Conservation (phyloP, 2,329 filamentous ascomycete genomes). For the Triangularia verruculosa region DNA sequence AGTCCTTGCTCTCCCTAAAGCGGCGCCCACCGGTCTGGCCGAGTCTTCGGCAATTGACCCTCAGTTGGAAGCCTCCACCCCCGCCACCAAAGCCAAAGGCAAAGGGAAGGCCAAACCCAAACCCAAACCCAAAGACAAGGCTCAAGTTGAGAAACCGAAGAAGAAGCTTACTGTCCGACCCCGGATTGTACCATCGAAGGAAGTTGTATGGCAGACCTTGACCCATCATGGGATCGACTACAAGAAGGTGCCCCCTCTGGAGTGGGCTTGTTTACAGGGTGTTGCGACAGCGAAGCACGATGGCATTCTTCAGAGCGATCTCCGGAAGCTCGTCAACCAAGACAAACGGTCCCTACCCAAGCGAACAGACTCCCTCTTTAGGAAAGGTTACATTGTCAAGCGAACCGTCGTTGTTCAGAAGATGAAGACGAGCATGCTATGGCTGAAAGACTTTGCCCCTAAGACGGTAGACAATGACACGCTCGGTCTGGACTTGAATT, state of each 20-base stretch:
- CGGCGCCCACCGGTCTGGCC: constrained; percentile 6
- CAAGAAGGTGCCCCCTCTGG: constrained; percentile 55
- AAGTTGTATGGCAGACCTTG: constrained; percentile 57
- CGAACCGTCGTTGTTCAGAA: constrained; percentile 56
- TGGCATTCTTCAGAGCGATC: constrained; percentile 60
- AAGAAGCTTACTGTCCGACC: constrained; percentile 29
- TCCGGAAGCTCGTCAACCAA: constrained; percentile 56
- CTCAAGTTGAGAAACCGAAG: constrained; percentile 24
- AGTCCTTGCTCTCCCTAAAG: constrained; percentile 38
- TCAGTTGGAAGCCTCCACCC: not conserved
- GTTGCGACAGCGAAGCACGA: constrained; percentile 53
- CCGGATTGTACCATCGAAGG: constrained; percentile 49
- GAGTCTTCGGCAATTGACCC: not conserved
- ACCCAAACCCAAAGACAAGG: constrained; percentile 17
- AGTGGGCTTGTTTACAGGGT: constrained; percentile 57
- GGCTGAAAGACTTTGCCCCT: constrained; percentile 55
- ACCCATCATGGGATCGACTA: constrained; percentile 58
- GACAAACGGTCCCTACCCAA: constrained; percentile 63
- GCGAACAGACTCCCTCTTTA: constrained; percentile 56
- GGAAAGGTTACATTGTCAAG: constrained; percentile 62
- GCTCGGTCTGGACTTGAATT: constrained; percentile 33
- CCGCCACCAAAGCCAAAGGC: constrained; percentile 2
- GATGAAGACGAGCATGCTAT: constrained; percentile 61
- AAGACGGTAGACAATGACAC: constrained; percentile 37
- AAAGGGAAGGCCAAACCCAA: constrained; percentile 6